Conservation (phyloP, 768 basidiomycete genomes). For the Hydnomerulius pinastri region DNA sequence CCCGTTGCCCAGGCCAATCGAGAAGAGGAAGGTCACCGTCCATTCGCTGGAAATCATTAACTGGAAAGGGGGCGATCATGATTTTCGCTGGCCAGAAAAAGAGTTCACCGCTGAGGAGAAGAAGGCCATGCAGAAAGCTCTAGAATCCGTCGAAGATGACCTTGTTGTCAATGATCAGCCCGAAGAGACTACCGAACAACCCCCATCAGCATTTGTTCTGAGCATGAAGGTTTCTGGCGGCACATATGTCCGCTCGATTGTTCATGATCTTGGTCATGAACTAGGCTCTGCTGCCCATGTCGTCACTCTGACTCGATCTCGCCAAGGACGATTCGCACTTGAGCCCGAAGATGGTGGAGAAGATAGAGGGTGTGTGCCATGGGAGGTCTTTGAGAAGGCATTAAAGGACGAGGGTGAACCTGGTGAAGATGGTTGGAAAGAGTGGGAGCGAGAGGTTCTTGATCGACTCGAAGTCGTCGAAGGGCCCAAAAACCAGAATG, state of each 20-base stretch:
- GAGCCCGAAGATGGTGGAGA: conserved; percentile 46
- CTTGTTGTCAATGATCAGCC: conserved; percentile 35
- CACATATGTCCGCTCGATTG: conserved; percentile 94
- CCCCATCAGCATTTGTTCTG: conserved; percentile 80
- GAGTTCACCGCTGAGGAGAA: conserved; percentile 68
- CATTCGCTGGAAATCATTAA: conserved; percentile 76
- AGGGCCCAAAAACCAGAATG: conserved; percentile 13
- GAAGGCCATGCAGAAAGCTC: conserved; percentile 64
- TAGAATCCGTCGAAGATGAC: conserved; percentile 49
- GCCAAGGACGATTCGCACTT: conserved; percentile 81
- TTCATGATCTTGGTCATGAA: conserved; percentile 87
- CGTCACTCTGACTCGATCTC: conserved; percentile 83
- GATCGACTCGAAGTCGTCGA: conserved; percentile 63
- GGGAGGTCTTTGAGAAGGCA: conserved; percentile 72
- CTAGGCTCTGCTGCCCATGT: conserved; percentile 92
- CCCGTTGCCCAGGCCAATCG: conserved; percentile 93
- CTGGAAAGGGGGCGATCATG: conserved; percentile 79
- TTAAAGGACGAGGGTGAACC: conserved; percentile 49
- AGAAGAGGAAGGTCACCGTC: conserved; percentile 79
- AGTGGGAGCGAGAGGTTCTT: conserved; percentile 85
- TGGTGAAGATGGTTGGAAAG: conserved; percentile 66
- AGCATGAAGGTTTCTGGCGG: conserved; percentile 95
- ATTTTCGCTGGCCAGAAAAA: conserved; percentile 75
- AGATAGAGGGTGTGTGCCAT: conserved; percentile 68
- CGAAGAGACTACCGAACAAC: conserved; percentile 35